phyloP scores from a whole-genome alignment of 169 alveolate genomes.

The Babesia gibsoni region DNA sequence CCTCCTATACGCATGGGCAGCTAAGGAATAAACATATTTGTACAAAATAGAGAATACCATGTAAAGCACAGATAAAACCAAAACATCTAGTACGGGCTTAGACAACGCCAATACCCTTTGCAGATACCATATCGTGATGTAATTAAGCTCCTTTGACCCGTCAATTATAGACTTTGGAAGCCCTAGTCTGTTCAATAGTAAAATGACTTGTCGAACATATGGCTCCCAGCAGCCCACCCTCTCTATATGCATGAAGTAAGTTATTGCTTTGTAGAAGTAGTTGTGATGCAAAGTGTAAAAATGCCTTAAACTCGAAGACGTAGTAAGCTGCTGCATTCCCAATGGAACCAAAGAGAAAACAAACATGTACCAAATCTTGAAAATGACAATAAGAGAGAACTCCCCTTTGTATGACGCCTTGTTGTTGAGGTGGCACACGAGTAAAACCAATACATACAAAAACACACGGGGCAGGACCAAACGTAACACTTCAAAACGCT shows the following conservation, averaged over 20 bases:
- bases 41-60: background rate
- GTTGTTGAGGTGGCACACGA: slow-evolving; percentile 19
- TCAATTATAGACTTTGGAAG: background rate
- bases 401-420: slow-evolving; percentile 13
- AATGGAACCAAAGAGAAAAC: slow-evolving; percentile 40
- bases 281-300: slow-evolving; percentile 25
- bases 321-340: slow-evolving; percentile 37
- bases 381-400: slow-evolving; percentile 31
- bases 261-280: slow-evolving; percentile 35
- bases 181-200: background rate
- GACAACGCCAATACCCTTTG: slow-evolving; percentile 32
- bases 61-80: slow-evolving; percentile 20
- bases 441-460: background rate
- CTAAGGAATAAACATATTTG: background rate
- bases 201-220: background rate
- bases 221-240: slow-evolving; percentile 55
- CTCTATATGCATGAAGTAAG: slow-evolving; percentile 15
- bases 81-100: slow-evolving; percentile 36
- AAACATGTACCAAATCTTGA: slow-evolving; percentile 48
- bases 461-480: slow-evolving; percentile 36
- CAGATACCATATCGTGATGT: slow-evolving; percentile 44
- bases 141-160: slow-evolving; percentile 1
- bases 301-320: slow-evolving; percentile 47
- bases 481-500: background rate
- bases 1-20: background rate